Conservation (phyloP, 2,329 filamentous ascomycete species). For the Basipetospora chlamydospora region DNA sequence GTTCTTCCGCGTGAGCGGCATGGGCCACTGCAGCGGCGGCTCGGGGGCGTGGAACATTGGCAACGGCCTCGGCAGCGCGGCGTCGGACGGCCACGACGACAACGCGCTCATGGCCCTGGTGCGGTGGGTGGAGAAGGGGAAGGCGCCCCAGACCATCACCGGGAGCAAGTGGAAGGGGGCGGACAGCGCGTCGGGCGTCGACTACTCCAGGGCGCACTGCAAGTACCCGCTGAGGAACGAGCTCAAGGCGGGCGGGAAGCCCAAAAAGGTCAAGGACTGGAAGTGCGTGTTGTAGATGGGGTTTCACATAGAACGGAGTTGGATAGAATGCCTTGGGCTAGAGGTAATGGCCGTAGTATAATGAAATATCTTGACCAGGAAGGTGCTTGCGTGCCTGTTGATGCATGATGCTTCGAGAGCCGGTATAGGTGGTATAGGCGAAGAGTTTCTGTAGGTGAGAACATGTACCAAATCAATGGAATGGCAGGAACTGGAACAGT, state of each 20-base stretch:
- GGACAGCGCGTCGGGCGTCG: neutral
- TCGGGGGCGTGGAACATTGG: conserved; percentile 27
- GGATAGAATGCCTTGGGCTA: no score
- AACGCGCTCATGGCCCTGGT: conserved; percentile 21
- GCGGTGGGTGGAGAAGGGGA: conserved; percentile 21
- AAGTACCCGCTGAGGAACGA: conserved; percentile 1
- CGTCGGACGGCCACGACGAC: conserved; percentile 19
- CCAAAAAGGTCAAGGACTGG: neutral
- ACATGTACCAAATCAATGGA: no score
- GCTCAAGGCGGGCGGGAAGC: neutral
- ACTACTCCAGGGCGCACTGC: neutral
- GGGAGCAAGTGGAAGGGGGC: conserved; percentile 6
- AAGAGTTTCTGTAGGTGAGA: no score
- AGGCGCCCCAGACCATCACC: conserved; percentile 13
- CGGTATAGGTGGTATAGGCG: no score
- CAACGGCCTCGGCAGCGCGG: conserved; percentile 15
- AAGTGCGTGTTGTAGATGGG: neutral
- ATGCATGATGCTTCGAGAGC: no score
- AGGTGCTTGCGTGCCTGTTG: no score
- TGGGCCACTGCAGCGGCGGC: conserved; percentile 30
- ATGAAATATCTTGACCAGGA: no score
- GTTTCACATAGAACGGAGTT: neutral
- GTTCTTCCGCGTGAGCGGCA: conserved; percentile 34
- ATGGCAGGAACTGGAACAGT: no score
- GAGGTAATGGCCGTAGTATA: no score